phyloP scores from a whole-genome alignment of 371 early-diverging fungal species.

The Thermomucor indicae-seudaticae region DNA sequence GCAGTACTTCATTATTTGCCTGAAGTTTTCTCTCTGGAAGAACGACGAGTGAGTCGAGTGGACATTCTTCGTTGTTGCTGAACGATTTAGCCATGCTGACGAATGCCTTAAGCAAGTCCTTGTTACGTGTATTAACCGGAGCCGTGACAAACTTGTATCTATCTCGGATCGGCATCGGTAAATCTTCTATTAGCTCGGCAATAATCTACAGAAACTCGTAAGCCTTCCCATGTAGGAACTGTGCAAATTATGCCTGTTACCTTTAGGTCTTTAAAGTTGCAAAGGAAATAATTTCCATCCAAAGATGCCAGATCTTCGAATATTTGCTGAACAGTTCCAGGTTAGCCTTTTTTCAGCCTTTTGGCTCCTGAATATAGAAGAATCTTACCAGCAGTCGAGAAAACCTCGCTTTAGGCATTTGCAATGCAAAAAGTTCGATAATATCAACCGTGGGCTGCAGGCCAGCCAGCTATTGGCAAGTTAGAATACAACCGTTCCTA shows the following conservation, averaged over 20 bases:
- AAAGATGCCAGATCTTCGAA: constrained; percentile 69
- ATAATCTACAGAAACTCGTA: constrained; percentile 26
- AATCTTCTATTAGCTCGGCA: constrained; percentile 61
- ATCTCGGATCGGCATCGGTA: constrained; percentile 57
- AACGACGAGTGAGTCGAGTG: constrained; percentile 43
- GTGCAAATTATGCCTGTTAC: constrained; percentile 14
- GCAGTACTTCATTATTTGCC: constrained; percentile 28
- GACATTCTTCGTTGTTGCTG: constrained; percentile 27
- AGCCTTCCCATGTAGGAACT: background rate
- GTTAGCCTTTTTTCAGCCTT: background rate
- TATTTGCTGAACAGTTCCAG: constrained; percentile 35
- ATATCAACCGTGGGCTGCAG: constrained; percentile 78
- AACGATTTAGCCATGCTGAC: constrained; percentile 36
- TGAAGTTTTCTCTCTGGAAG: constrained; percentile 45
- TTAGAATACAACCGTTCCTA: background rate
- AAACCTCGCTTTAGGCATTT: constrained; percentile 65
- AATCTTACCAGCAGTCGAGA: constrained; percentile 56
- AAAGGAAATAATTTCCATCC: constrained; percentile 71
- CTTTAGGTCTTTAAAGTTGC: constrained; percentile 67
- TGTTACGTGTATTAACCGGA: constrained; percentile 53
- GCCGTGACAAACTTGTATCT: constrained; percentile 65
- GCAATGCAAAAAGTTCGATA: constrained; percentile 73
- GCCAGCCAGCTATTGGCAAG: constrained; percentile 60
- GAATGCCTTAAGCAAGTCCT: constrained; percentile 17
- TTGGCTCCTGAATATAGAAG: background rate